Evolutionary conservation across 1,284 basidiomycete genomes (phyloP).

Genomic region (Amylostereum chailletii): DNA sequence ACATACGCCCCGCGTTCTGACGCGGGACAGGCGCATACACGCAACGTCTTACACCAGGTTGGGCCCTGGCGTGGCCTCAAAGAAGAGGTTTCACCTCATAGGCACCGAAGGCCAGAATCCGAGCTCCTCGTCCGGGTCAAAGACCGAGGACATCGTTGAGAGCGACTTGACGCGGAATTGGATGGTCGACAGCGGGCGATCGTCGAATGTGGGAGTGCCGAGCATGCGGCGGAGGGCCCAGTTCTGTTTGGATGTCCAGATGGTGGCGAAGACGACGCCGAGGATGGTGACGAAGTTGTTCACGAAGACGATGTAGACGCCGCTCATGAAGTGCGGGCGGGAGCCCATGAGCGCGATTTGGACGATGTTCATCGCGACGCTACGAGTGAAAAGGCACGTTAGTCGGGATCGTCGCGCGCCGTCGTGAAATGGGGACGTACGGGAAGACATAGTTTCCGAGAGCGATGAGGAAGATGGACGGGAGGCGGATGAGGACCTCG

Average conservation of each 20-base stretch:
- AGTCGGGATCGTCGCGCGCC: too few species aligned
- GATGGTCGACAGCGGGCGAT: slow-evolving; percentile 7
- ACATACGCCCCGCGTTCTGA: too few species aligned
- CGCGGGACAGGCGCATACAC: too few species aligned
- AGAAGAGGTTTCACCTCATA: neutral
- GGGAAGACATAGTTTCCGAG: slow-evolving; percentile 27
- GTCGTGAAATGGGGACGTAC: slow-evolving; percentile 7
- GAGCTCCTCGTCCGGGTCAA: slow-evolving; percentile 5
- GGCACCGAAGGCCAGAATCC: neutral
- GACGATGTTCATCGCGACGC: slow-evolving; percentile 17
- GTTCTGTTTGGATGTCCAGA: slow-evolving; percentile 22
- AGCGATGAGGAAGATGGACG: slow-evolving; percentile 21
- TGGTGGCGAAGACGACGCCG: slow-evolving; percentile 28
- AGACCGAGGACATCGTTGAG: slow-evolving; percentile 1
- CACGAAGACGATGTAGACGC: slow-evolving; percentile 17
- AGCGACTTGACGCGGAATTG: slow-evolving; percentile 8
- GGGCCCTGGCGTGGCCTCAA: too few species aligned
- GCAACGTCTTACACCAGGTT: too few species aligned
- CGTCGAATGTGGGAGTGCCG: slow-evolving; percentile 6
- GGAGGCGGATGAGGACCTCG: slow-evolving; percentile 14
- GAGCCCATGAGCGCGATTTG: slow-evolving; percentile 19
- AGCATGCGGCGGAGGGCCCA: slow-evolving; percentile 11
- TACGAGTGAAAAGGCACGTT: neutral
- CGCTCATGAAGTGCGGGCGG: slow-evolving; percentile 13
- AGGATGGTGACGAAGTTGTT: slow-evolving; percentile 26